These are phyloP conservation scores for Brassica incana DNA, from an alignment of 345 rosid genomes.

Conservation along the genomic window DNA sequence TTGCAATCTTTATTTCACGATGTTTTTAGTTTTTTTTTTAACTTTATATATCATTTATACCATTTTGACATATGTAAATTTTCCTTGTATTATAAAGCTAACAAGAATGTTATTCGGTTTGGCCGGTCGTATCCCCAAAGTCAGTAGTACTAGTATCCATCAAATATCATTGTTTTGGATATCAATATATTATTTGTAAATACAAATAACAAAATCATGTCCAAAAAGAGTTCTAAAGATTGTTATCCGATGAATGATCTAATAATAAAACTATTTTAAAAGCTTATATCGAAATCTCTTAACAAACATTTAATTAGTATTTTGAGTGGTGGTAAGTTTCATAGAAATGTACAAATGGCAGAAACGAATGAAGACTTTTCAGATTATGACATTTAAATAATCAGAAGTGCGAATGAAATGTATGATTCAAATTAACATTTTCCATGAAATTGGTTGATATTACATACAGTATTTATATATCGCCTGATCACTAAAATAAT, in stretches of 20 bases:
- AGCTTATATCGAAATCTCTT: not conserved
- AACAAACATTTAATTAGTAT: not conserved
- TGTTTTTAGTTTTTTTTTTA: not conserved
- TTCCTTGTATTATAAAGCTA: not conserved
- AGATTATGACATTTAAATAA: not conserved
- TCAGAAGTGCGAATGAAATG: not conserved
- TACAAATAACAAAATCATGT: not conserved
- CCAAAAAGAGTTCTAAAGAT: not conserved
- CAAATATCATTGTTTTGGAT: not conserved
- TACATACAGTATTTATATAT: not conserved
- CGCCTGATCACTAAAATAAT: not conserved
- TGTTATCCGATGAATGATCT: not conserved
- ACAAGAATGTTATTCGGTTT: not conserved
- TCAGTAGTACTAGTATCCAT: not conserved
- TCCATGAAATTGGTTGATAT: not conserved
- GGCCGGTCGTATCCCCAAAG: not conserved
- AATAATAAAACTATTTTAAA: not conserved
- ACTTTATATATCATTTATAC: not conserved
- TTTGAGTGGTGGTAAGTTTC: slow-evolving; percentile 1
- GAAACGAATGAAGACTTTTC: not conserved
- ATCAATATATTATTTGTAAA: not conserved
- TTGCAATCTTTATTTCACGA: not conserved
- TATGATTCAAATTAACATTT: not conserved
- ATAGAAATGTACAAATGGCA: not conserved
- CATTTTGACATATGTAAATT: not conserved